Base-by-base conservation (phyloP, 345 rosid genomes). In the Diplotaxis tenuifolia region DNA sequence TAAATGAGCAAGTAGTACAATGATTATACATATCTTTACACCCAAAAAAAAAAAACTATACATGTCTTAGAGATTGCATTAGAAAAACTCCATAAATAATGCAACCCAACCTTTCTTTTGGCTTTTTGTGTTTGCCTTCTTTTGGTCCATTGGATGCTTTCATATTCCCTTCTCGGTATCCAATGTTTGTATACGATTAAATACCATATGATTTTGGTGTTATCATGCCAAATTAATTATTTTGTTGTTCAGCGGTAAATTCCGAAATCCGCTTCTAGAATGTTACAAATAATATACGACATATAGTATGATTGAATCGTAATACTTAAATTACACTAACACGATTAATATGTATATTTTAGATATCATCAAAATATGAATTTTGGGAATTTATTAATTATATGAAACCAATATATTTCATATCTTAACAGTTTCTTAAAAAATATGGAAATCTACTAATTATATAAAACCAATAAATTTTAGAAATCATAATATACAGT, bases 71-170 rank as follows among this genome's bases (percentile, higher is more conserved):
- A 55, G 71, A 68, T 42, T 67, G 62, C 67, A 62, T 68, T 56
- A 78, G 73, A 62, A 62, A 62, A 67, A 40, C 7, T 25, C 42
- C 47, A 67, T 53, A 78, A 77, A 80, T 52, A 72, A 82, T 70
- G 75, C 65, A 62, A 66, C 78, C 68, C 80, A 85, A 81, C 86
- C 77, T 67, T 50, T 82, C 78, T 78, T 85, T 83, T 85, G 88
- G 82, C 82, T 45, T 61, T 63, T 67, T 81, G 83, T 77, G 80
- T 77, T 83, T 80, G 73, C 69, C 76, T 75, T 71, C 76, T 76
- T 70, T 58, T 22, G 67, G 63, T 71, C 56, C 73, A 74, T 56
- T 76, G 65, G 82, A 84, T 82, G 62, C 86, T 78, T 73, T 77
- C 77, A 54, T 69, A 63, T 75, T 42, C 49, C 68, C 68, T 57